These are phyloP conservation scores for Blumeriella jaapii DNA, from an alignment of 2,329 filamentous ascomycete genomes.

Conservation along the genomic window DNA sequence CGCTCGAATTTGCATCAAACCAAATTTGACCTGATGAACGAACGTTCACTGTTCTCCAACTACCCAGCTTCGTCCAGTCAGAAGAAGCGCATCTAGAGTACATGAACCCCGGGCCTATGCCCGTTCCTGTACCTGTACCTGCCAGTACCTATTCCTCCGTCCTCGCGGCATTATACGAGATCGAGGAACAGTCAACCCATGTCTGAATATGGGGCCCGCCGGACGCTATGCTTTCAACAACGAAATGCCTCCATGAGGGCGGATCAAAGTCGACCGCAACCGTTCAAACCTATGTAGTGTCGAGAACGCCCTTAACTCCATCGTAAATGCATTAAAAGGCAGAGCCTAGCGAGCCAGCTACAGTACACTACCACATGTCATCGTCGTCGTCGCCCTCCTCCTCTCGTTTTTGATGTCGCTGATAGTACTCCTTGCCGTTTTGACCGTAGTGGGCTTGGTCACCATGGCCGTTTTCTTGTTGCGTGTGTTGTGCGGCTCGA, in stretches of 20 bases:
- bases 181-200: conserved; percentile 11
- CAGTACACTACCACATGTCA: conserved; percentile 26
- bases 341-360: conserved; percentile 7
- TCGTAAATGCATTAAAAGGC: conserved; percentile 25
- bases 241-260: conserved; percentile 13
- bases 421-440: conserved; percentile 24
- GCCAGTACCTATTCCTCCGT: no score
- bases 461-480: conserved; percentile 22
- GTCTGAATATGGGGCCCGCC: conserved; percentile 20
- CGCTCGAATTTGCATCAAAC: not conserved
- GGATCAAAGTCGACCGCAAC: conserved; percentile 3
- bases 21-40: not conserved
- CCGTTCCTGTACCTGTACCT: no score
- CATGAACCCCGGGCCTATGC: no score
- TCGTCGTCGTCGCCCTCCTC: conserved; percentile 19
- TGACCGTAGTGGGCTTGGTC: conserved; percentile 23
- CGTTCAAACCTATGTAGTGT: conserved; percentile 14
- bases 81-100: no score
- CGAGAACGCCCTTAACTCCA: conserved; percentile 26
- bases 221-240: conserved; percentile 27
- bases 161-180: conserved; percentile 18
- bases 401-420: conserved; percentile 13
- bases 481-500: conserved; percentile 24
- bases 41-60: conserved; percentile 16
- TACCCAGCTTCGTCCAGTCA: conserved; percentile 9